These are phyloP conservation scores for Serendipita indica DNA, from an alignment of 768 basidiomycete species.

Conservation along the genomic window DNA sequence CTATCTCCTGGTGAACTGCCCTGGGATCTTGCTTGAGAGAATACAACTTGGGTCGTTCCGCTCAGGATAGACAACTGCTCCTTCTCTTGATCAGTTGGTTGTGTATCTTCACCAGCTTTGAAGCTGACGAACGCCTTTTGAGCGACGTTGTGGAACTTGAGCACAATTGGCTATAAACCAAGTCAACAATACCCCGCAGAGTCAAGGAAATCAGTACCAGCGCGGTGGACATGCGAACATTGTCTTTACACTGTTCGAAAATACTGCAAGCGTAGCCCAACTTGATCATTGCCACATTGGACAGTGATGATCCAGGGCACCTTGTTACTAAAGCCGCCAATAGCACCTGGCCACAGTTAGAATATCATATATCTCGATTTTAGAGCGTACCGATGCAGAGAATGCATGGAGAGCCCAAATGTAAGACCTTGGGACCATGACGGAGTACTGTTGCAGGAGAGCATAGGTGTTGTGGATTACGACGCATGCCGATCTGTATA, in stretches of 20 bases:
- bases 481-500: slow-evolving; percentile 17
- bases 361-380: background rate
- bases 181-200: background rate
- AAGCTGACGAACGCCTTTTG: background rate
- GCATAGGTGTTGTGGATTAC: slow-evolving; percentile 1
- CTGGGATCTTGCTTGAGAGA: background rate
- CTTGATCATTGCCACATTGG: slow-evolving; percentile 52
- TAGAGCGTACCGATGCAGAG: slow-evolving; percentile 37
- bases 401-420: slow-evolving; percentile 60
- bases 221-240: slow-evolving; percentile 4
- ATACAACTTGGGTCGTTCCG: background rate
- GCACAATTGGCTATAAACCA: background rate
- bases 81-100: background rate
- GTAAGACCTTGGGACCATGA: slow-evolving; percentile 51
- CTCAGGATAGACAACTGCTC: slow-evolving; percentile 7
- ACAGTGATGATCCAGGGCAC: slow-evolving; percentile 55
- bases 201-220: background rate
- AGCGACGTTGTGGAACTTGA: slow-evolving; percentile 1
- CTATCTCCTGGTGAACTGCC: background rate
- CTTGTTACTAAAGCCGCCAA: slow-evolving; percentile 55
- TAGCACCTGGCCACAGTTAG: background rate
- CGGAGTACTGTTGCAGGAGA: slow-evolving; percentile 38
- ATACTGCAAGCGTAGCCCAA: slow-evolving; percentile 26
- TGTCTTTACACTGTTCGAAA: slow-evolving; percentile 3
- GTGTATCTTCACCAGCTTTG: background rate